Evolutionary conservation across 1,139 yeast species (phyloP), one percentile per base, ranked within the genome.

Genomic region (Suhomyces wounanorum): DNA sequence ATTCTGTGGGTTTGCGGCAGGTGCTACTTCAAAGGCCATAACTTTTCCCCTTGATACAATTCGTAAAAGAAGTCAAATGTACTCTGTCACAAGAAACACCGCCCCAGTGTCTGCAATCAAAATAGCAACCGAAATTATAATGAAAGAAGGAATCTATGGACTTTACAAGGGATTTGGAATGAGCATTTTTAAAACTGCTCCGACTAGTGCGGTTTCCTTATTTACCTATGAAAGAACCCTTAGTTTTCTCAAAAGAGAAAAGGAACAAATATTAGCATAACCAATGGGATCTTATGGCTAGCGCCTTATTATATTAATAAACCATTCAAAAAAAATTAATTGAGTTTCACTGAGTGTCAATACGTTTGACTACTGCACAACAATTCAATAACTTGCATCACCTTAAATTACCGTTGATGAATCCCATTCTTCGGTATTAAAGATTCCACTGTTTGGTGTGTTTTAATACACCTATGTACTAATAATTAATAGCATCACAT

Each of bases 11-110:
- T 75, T 89, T 44, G 49, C 82, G 0, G 96, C 97, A 0, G 98
- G 97, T 0, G 75, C 84, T 0, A 60, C 83, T 7, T 81, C 96
- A 18, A 94, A 92, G 65, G 81, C 84, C 0, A 59, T 83, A 0
- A 85, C 91, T 0, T 94, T 90, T 66, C 99, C 99, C 0, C 67
- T 94, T 47, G 99, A 94, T 64, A 83, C 96, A 0, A 64, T 92
- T 6, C 75, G 97, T 35, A 85, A 92, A 60, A 73, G 97, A 47
- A 69, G 87, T 44, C 97, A 92, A 64, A 83, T 92, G 59, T 77
- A 79, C 36, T 71, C 79, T 3, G 63, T 63, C 18, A 45, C 50
- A 14, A 54, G 55, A 42, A 23, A 42, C 2, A 50, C 55, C 2
- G 21, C 37, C 1, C 53, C 55, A 5, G 55, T 50, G 2, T 50